phyloP scores from a whole-genome alignment of 2,329 filamentous ascomycete genomes.

The Lecanicillium sp. region DNA sequence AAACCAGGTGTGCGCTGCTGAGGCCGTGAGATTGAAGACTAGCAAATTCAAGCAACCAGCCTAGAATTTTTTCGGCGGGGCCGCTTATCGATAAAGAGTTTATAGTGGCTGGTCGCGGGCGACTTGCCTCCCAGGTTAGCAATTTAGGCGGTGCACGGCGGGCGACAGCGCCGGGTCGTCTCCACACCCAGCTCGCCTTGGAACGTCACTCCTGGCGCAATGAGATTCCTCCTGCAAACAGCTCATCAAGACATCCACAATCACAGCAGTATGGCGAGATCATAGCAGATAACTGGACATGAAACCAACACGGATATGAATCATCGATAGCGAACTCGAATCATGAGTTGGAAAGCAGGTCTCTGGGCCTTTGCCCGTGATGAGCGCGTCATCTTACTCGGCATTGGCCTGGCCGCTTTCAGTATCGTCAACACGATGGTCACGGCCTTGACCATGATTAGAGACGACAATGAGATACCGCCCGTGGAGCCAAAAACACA shows the following conservation, averaged over 20 bases:
- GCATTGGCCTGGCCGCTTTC: slow-evolving; percentile 52
- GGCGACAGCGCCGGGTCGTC: too few species aligned
- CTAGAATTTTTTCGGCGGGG: slow-evolving; percentile 10
- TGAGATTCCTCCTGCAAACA: too few species aligned
- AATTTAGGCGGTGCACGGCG: too few species aligned
- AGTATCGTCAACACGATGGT: slow-evolving; percentile 52
- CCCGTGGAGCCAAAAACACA: slow-evolving; percentile 59
- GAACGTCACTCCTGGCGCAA: too few species aligned
- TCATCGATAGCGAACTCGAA: slow-evolving; percentile 13
- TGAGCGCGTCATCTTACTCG: slow-evolving; percentile 48
- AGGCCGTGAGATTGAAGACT: neutral
- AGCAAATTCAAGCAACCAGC: neutral
- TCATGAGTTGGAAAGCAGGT: slow-evolving; percentile 34
- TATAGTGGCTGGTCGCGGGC: too few species aligned
- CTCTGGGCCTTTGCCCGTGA: slow-evolving; percentile 35
- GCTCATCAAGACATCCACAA: too few species aligned
- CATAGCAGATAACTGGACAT: too few species aligned
- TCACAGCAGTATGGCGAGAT: too few species aligned
- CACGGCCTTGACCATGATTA: slow-evolving; percentile 52
- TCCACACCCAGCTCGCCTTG: too few species aligned
- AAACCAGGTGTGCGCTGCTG: neutral
- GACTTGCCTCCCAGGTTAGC: too few species aligned
- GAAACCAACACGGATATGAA: neutral
- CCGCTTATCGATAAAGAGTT: slow-evolving; percentile 9
- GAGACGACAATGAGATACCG: slow-evolving; percentile 61